A percentile compares a stretch with the other conserved stretches of the same genome.
phyloP scores from a whole-genome alignment of 768 basidiomycete genomes.

The Podaxis pistillaris region DNA sequence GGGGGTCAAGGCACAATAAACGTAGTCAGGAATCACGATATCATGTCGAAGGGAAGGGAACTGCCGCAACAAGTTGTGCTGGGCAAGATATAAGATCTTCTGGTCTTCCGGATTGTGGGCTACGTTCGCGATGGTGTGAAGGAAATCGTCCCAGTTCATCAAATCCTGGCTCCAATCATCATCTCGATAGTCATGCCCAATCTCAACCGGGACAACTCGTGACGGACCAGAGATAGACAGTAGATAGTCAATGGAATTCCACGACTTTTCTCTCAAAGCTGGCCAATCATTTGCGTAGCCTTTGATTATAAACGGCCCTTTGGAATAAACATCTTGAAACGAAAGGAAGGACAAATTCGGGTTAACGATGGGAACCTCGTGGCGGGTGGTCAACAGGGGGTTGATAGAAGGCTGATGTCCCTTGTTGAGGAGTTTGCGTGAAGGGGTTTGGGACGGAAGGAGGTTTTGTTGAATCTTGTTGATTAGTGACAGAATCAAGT shows the following conservation, averaged over 20 bases:
- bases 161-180: constrained; percentile 81
- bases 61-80: constrained; percentile 82
- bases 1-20: constrained; percentile 59
- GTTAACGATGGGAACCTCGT: constrained; percentile 38
- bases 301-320: constrained; percentile 71
- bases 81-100: constrained; percentile 77
- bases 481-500: constrained; percentile 66
- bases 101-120: constrained; percentile 13
- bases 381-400: constrained; percentile 21
- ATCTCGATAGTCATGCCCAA: constrained; percentile 80
- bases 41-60: constrained; percentile 78
- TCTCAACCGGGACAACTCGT: constrained; percentile 86
- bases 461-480: constrained; percentile 46
- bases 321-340: constrained; percentile 45
- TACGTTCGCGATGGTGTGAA: constrained; percentile 29
- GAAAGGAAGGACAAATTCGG: constrained; percentile 55
- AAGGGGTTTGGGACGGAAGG: constrained; percentile 10
- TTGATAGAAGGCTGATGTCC: neutral
- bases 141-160: constrained; percentile 75
- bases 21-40: constrained; percentile 84
- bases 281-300: constrained; percentile 73
- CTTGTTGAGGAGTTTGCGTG: constrained; percentile 5
- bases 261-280: constrained; percentile 66
- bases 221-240: constrained; percentile 70
- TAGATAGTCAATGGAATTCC: constrained; percentile 73